A percentile compares a stretch with the other conserved stretches of the same genome.
Evolutionary conservation across 202 grass and related monocot genomes (phyloP).

Genomic region (Setaria viridis): DNA sequence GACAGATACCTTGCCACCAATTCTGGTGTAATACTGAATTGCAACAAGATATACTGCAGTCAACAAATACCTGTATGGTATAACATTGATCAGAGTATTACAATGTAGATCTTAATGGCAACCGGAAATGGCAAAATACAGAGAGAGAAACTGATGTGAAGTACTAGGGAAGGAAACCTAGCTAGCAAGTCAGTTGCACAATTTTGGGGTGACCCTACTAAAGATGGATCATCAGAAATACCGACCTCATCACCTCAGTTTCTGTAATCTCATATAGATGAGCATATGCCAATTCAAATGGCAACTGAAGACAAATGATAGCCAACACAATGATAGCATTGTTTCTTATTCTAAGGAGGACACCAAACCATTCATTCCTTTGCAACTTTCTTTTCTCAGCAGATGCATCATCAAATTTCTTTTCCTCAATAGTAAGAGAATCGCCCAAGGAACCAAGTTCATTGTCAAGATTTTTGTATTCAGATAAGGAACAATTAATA

Average conservation of each 20-base stretch:
- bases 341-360: constrained; percentile 92
- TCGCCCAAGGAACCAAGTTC: constrained; percentile 50
- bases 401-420: constrained; percentile 52
- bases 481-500: constrained; percentile 89
- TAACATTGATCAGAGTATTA: constrained; percentile 39
- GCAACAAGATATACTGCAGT: constrained; percentile 91
- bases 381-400: constrained; percentile 85
- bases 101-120: background rate
- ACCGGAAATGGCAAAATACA: constrained; percentile 8
- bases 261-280: constrained; percentile 88
- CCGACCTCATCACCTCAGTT: constrained; percentile 74
- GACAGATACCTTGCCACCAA: constrained; percentile 93
- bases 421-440: constrained; percentile 56
- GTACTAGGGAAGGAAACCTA: constrained; percentile 20
- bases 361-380: constrained; percentile 89
- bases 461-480: constrained; percentile 74
- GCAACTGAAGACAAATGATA: constrained; percentile 95
- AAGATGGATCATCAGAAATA: constrained; percentile 24
- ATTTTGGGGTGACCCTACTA: background rate
- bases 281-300: constrained; percentile 97
- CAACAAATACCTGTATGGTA: constrained; percentile 74
- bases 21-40: constrained; percentile 97
- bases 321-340: constrained; percentile 86
- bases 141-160: constrained; percentile 21
- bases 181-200: constrained; percentile 26